Evolutionary conservation across 768 basidiomycete genomes (phyloP), one percentile per base, ranked within the genome.

Genomic region (Macrolepiota dolichaula): DNA sequence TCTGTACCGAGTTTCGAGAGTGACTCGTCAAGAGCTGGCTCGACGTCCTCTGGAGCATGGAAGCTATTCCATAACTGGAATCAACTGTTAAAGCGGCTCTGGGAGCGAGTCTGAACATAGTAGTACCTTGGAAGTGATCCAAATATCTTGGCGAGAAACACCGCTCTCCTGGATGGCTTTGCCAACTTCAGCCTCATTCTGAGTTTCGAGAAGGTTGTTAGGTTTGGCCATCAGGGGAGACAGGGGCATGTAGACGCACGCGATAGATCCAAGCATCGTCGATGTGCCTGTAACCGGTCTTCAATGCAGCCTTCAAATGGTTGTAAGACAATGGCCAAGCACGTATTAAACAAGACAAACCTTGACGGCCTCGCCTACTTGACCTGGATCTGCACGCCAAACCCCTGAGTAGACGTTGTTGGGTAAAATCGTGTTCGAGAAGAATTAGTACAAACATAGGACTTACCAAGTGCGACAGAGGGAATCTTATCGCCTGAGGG

Each of bases 151-250:
- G 13, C 91, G 81, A 36, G 85, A 78, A 0, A 92, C 73, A 11
- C 79, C 74, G 62, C 87, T 87, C 29, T 82, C 78, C 63, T 73
- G 80, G 55, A 90, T 65, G 10, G 87, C 88, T 63, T 81, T 57
- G 1, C 89, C 89, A 10, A 90, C 86, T 69, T 89, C 87, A 4
- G 74, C 81, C 71, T 91, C 88, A 55, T 90, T 91, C 86, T 85
- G 57, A n/a, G 19, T 36, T 15, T 32, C 13, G 5, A 36, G 38
- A 29, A 36, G 29, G n/a, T 25, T 11, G 40, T 53, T 40, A 54
- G 27, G 37, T 57, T 19, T 63, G 37, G 3, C 36, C 24, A 32
- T 3, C 7, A 32, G 5, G 50, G 63, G 55, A n/a, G 36, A 38
- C 36, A n/a, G 44, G 32, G 7, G 46, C 19, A 36, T 15, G 47